Evolutionary conservation across 164 flowering plant genomes (phyloP).

Genomic region (Platanus orientalis): DNA sequence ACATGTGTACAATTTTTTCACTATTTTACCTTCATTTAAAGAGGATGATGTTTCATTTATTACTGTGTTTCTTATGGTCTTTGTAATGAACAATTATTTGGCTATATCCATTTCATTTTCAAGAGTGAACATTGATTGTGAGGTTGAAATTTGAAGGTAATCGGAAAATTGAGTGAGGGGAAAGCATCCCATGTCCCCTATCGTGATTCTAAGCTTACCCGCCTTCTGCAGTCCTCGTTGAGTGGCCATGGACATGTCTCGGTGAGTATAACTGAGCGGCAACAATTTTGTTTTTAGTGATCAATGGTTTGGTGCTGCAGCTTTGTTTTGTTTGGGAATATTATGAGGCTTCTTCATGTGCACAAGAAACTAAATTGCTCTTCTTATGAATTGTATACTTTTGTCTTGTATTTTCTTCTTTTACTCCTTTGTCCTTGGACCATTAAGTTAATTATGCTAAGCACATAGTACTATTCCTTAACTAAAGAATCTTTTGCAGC

Average conservation of each 20-base stretch:
- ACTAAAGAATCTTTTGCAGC: too few relatives aligned
- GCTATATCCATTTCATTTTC: too few relatives aligned
- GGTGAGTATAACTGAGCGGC: slow-evolving; percentile 43
- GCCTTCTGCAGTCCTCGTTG: too few relatives aligned
- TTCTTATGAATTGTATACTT: neutral
- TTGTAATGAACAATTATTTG: too few relatives aligned
- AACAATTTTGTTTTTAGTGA: slow-evolving; percentile 8
- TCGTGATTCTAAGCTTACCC: slow-evolving; percentile 97
- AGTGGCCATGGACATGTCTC: slow-evolving; percentile 99
- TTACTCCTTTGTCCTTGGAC: neutral
- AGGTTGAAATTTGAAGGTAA: slow-evolving; percentile 57
- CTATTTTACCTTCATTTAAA: too few relatives aligned
- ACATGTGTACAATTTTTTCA: too few relatives aligned
- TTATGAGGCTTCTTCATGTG: neutral
- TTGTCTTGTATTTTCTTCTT: neutral
- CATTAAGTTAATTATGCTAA: neutral
- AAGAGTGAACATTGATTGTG: slow-evolving; percentile 17
- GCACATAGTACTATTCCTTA: too few relatives aligned
- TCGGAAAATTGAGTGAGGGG: slow-evolving; percentile 95
- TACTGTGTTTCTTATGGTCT: too few relatives aligned
- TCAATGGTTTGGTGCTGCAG: neutral
- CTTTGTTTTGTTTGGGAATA: neutral
- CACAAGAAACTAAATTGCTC: neutral
- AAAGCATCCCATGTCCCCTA: slow-evolving; percentile 95
- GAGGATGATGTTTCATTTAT: too few relatives aligned